Conservation (phyloP, 2,329 filamentous ascomycete species). For the Piedraia hortae region DNA sequence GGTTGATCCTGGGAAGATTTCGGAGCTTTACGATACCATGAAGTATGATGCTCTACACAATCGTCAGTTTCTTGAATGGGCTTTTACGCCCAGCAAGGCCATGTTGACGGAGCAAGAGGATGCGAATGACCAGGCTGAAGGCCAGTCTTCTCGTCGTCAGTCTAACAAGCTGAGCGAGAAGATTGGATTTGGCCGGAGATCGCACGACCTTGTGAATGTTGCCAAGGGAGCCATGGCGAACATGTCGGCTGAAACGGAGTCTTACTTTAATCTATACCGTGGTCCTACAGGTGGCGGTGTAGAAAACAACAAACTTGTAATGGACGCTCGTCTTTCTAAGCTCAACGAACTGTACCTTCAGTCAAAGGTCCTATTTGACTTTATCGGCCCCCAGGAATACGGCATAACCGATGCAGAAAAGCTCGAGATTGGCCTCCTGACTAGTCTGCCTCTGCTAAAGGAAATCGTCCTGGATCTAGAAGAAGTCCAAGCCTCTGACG, state of each 20-base stretch:
- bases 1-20: slow-evolving; percentile 95
- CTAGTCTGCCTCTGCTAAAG: slow-evolving; percentile 73
- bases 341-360: slow-evolving; percentile 79
- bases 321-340: slow-evolving; percentile 62
- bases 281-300: too few species aligned
- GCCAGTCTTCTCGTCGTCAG: slow-evolving; percentile 9
- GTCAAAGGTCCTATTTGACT: slow-evolving; percentile 88
- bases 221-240: slow-evolving; percentile 3
- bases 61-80: slow-evolving; percentile 84
- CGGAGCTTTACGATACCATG: slow-evolving; percentile 96
- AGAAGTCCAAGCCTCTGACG: slow-evolving; percentile 82
- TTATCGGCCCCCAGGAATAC: slow-evolving; percentile 94
- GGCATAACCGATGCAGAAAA: slow-evolving; percentile 90
- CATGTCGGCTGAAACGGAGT: slow-evolving; percentile 21
- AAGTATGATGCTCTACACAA: slow-evolving; percentile 98
- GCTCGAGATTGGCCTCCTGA: slow-evolving; percentile 89
- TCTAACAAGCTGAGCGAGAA: slow-evolving; percentile 17
- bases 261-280: slow-evolving; percentile 75
- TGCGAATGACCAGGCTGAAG: slow-evolving; percentile 9
- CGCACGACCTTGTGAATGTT: slow-evolving; percentile 13
- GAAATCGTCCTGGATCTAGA: slow-evolving; percentile 94
- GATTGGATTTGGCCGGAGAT: slow-evolving; percentile 25
- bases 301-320: slow-evolving; percentile 42
- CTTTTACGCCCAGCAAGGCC: slow-evolving; percentile 63
- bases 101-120: slow-evolving; percentile 39